phyloP scores from a whole-genome alignment of 257 asterid genomes.

The Solanum sejunctum region DNA sequence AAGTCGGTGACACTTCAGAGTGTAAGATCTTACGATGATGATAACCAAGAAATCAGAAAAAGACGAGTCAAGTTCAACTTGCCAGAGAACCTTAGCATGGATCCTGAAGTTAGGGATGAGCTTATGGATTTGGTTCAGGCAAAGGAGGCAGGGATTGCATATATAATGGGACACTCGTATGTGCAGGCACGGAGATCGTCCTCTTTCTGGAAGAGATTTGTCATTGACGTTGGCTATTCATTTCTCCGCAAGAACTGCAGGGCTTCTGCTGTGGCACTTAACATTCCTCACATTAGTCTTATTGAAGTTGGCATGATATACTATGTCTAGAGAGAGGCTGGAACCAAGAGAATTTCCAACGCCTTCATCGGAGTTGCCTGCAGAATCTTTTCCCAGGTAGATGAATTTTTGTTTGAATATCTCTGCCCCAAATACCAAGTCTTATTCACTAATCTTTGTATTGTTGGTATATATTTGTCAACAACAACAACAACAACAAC shows the following conservation, averaged over 20 bases:
- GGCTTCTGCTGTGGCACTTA: conserved; percentile 83
- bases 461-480: neutral
- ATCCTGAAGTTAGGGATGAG: conserved; percentile 62
- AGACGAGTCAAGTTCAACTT: conserved; percentile 53
- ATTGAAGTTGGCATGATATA: conserved; percentile 96
- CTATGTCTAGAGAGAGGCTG: conserved; percentile 36
- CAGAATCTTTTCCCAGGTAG: neutral
- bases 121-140: conserved; percentile 71
- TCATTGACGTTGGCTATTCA: conserved; percentile 66
- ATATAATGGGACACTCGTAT: conserved; percentile 86
- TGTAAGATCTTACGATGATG: conserved; percentile 61
- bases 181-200: conserved; percentile 75
- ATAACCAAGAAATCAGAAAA: conserved; percentile 55
- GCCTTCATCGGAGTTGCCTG: neutral
- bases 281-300: conserved; percentile 89
- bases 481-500: too few relatives aligned
- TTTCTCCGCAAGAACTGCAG: conserved; percentile 86
- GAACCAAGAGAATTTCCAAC: neutral
- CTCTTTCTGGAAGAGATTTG: conserved; percentile 56
- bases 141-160: conserved; percentile 87
- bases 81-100: conserved; percentile 46
- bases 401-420: neutral
- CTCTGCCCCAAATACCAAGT: neutral
- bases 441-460: neutral
- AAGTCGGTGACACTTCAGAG: conserved; percentile 61